phyloP scores from a whole-genome alignment of 2,329 filamentous ascomycete species.

The Scytalidium sp. region DNA sequence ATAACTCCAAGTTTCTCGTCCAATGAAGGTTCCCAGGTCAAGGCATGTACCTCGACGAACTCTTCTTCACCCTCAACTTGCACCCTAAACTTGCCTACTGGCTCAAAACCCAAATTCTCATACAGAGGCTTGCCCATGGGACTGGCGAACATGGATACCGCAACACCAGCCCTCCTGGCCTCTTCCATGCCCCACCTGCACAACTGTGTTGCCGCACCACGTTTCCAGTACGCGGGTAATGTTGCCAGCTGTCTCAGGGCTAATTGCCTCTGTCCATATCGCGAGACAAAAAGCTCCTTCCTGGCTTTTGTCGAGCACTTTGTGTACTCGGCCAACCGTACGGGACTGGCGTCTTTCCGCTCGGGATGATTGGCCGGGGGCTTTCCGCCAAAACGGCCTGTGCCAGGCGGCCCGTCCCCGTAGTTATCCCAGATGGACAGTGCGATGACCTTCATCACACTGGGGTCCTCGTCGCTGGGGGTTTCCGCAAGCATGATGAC shows the following conservation, averaged over 20 bases:
- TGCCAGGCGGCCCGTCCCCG: too few species aligned
- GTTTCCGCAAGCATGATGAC: background rate
- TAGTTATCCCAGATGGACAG: background rate
- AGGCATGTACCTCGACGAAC: too few species aligned
- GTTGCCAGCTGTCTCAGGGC: background rate
- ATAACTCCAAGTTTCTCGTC: too few species aligned
- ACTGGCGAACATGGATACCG: background rate
- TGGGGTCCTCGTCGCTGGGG: background rate
- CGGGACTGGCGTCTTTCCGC: too few species aligned
- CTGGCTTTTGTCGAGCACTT: too few species aligned
- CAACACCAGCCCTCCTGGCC: background rate
- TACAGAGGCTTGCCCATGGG: slow-evolving; percentile 5
- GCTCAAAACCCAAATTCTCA: slow-evolving; percentile 1
- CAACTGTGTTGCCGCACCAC: background rate
- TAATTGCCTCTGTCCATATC: background rate
- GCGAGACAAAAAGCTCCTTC: background rate
- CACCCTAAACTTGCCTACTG: background rate
- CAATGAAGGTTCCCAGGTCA: too few species aligned
- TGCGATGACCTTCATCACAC: background rate
- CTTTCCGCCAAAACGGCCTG: too few species aligned
- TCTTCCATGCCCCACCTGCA: slow-evolving; percentile 1
- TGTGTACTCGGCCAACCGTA: too few species aligned
- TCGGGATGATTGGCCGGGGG: too few species aligned
- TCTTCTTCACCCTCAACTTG: slow-evolving; percentile 26
- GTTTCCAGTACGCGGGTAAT: background rate